Evolutionary conservation across 306 rosid species (phyloP).

Genomic region (Cotoneaster glaucophyllus): DNA sequence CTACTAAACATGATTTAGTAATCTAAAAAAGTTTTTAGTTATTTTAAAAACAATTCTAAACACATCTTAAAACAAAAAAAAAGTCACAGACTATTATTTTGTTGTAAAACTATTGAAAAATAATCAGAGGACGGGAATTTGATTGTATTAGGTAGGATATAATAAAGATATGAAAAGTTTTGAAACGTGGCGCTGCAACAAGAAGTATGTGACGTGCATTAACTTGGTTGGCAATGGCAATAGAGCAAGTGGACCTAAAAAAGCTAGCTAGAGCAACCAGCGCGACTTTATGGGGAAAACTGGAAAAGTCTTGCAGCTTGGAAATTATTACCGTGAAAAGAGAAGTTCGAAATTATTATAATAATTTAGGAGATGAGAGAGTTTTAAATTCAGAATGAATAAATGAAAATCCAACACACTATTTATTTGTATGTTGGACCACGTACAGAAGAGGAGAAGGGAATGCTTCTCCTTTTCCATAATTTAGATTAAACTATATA

Average conservation of each 20-base stretch:
- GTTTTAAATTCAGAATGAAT: accelerated
- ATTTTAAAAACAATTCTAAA: too few species aligned
- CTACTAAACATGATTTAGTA: too few species aligned
- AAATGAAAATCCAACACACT: too few species aligned
- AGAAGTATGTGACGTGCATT: not conserved
- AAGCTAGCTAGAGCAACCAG: not conserved
- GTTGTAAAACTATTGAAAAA: too few species aligned
- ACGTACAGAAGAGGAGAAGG: too few species aligned
- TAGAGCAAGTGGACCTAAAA: not conserved
- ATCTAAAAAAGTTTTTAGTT: accelerated
- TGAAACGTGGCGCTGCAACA: not conserved
- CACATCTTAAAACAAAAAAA: too few species aligned
- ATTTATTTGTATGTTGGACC: too few species aligned
- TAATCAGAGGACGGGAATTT: not conserved
- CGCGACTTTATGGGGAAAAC: not conserved
- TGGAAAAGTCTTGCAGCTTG: not conserved
- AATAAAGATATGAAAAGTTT: not conserved
- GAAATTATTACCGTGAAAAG: too few species aligned
- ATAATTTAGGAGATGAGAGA: accelerated
- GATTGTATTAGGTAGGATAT: not conserved
- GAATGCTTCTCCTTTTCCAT: not conserved
- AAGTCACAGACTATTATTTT: not conserved
- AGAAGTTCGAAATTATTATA: too few species aligned
- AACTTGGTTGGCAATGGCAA: not conserved
- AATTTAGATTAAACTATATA: too few species aligned